Conservation (phyloP, 495 filamentous ascomycete species). For the Penicillium macrosclerotiorum region DNA sequence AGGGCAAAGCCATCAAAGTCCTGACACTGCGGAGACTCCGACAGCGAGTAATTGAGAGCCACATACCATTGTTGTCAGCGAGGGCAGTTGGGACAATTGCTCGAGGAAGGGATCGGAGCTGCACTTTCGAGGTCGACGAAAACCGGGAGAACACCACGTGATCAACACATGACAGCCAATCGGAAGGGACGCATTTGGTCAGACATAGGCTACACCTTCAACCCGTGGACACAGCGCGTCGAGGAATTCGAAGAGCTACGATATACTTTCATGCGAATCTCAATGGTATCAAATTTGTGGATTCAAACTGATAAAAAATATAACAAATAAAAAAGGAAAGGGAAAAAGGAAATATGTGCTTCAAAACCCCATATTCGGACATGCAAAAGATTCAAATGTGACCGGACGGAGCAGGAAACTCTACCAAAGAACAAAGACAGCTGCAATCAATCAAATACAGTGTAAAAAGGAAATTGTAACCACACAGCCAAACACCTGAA, state of each 20-base stretch:
- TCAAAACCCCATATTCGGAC: slow-evolving; percentile 19
- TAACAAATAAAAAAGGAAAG: no score
- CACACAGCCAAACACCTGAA: slow-evolving; percentile 31
- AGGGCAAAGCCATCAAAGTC: no score
- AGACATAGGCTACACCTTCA: not conserved
- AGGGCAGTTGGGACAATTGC: slow-evolving; percentile 29
- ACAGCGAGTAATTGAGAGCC: not conserved
- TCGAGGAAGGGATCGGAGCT: slow-evolving; percentile 23
- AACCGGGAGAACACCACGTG: slow-evolving; percentile 37
- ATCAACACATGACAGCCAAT: slow-evolving; percentile 24
- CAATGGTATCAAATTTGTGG: not conserved
- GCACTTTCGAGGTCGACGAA: slow-evolving; percentile 34
- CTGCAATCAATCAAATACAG: slow-evolving; percentile 28
- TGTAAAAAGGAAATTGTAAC: slow-evolving; percentile 28
- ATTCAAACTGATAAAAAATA: not conserved
- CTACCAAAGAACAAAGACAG: slow-evolving; percentile 8
- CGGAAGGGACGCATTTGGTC: slow-evolving; percentile 6
- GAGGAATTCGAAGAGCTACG: no score
- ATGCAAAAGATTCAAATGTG: slow-evolving; percentile 20
- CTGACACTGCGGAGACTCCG: not conserved
- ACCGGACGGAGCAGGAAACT: slow-evolving; percentile 8
- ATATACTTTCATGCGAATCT: no score
- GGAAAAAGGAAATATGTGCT: slow-evolving; percentile 21
- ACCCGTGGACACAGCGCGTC: not conserved
- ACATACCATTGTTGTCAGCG: slow-evolving; percentile 35